phyloP scores from a whole-genome alignment of 176 grass and related monocot genomes.

The Chrysopogon serrulatus region DNA sequence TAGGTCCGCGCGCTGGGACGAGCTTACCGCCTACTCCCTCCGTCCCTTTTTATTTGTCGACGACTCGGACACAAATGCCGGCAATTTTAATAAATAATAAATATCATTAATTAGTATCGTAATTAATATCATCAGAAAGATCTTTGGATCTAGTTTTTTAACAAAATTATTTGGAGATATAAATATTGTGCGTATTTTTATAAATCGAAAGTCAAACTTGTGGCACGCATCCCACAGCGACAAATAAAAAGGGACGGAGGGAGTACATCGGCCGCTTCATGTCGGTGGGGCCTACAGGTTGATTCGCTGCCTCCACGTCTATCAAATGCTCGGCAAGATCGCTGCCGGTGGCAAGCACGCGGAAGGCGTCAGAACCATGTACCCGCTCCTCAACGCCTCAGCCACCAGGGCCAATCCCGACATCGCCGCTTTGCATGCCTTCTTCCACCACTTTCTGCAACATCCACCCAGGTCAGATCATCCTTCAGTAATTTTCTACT shows the following conservation, averaged over 20 bases:
- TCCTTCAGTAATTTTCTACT: too few relatives aligned
- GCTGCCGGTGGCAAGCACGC: not conserved
- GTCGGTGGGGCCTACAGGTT: not conserved
- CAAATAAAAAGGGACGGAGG: too few relatives aligned
- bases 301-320: not conserved
- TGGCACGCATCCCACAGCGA: too few relatives aligned
- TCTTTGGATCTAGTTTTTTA: too few relatives aligned
- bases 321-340: not conserved
- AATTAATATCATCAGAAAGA: too few relatives aligned
- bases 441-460: not conserved
- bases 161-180: too few relatives aligned
- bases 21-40: not conserved
- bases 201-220: too few relatives aligned
- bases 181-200: too few relatives aligned
- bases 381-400: not conserved
- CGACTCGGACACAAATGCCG: too few relatives aligned
- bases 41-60: too few relatives aligned
- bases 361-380: not conserved
- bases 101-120: too few relatives aligned
- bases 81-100: too few relatives aligned
- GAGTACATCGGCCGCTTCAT: not conserved
- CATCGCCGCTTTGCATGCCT: not conserved
- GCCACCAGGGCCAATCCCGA: not conserved
- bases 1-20: not conserved
- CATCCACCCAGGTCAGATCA: not conserved